Percentiles rank a stretch among this genome's conserved stretches.
Evolutionary conservation across 176 grass and related monocot genomes (phyloP).

Genomic region (Juncus inflexus): DNA sequence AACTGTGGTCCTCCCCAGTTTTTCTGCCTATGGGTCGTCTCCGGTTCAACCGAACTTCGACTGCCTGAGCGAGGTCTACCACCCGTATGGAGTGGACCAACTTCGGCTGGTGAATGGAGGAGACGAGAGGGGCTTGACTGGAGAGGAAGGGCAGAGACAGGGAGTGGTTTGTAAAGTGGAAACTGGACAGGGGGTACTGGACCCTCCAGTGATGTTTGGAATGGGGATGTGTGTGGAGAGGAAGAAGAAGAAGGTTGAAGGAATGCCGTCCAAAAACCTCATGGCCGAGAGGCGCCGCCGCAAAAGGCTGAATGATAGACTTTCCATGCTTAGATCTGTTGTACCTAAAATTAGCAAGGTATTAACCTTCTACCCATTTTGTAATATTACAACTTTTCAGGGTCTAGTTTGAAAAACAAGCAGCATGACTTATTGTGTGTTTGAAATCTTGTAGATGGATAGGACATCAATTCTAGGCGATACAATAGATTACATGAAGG

Average conservation of each 20-base stretch:
- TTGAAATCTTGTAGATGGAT: slow-evolving; percentile 61
- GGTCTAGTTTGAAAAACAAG: not conserved
- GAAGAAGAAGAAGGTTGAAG: slow-evolving; percentile 89
- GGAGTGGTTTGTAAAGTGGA: slow-evolving; percentile 70
- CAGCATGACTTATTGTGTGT: not conserved
- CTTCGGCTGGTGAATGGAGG: slow-evolving; percentile 39
- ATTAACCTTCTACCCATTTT: not conserved
- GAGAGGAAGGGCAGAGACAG: slow-evolving; percentile 23
- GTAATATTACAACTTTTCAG: not conserved
- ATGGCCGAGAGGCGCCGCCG: slow-evolving; percentile 96
- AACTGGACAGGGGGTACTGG: slow-evolving; percentile 40
- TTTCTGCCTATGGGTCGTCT: slow-evolving; percentile 38
- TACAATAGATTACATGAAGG: slow-evolving; percentile 99
- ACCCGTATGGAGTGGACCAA: slow-evolving; percentile 26
- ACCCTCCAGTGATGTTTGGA: slow-evolving; percentile 26
- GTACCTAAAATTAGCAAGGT: slow-evolving; percentile 99
- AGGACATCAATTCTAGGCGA: slow-evolving; percentile 93
- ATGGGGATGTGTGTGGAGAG: slow-evolving; percentile 35
- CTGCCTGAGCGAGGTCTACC: slow-evolving; percentile 71
- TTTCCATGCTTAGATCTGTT: slow-evolving; percentile 96
- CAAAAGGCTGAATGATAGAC: slow-evolving; percentile 95
- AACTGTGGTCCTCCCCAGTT: slow-evolving; percentile 45
- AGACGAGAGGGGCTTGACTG: slow-evolving; percentile 39
- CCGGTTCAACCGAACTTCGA: slow-evolving; percentile 48
- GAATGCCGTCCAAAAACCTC: slow-evolving; percentile 95